phyloP scores from a whole-genome alignment of 768 basidiomycete genomes.

The Heimioporus sp. region DNA sequence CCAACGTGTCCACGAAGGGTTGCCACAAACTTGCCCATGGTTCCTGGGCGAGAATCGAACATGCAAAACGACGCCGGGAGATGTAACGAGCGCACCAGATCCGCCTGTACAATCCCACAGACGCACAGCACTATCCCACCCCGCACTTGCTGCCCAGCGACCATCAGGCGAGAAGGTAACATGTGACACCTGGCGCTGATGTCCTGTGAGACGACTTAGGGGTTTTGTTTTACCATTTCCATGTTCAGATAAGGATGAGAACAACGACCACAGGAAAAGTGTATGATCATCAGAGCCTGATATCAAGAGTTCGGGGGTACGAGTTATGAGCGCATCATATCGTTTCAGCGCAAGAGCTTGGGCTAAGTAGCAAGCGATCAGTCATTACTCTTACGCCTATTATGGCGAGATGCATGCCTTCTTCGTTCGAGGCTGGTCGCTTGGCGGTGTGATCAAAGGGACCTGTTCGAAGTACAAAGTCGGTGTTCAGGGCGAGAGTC shows the following conservation, averaged over 20 bases:
- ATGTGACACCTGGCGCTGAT: conserved; percentile 92
- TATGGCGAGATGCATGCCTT: conserved; percentile 52
- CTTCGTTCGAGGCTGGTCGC: conserved; percentile 73
- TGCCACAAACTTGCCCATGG: conserved; percentile 83
- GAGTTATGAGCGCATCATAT: conserved; percentile 67
- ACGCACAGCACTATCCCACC: conserved; percentile 88
- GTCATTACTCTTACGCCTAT: not conserved
- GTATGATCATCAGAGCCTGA: conserved; percentile 98
- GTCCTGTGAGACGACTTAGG: conserved; percentile 80
- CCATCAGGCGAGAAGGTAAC: conserved; percentile 96
- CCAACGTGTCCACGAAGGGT: conserved; percentile 91
- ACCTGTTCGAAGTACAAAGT: conserved; percentile 92
- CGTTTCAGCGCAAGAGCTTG: conserved; percentile 73
- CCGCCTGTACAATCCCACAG: conserved; percentile 76
- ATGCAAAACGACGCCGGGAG: not conserved
- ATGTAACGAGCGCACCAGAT: conserved; percentile 36
- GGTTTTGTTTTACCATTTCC: conserved; percentile 59
- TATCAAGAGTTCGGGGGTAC: conserved; percentile 77
- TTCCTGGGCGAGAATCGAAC: conserved; percentile 33
- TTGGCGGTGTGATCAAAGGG: conserved; percentile 90
- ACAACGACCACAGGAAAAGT: conserved; percentile 91
- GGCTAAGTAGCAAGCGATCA: conserved; percentile 42
- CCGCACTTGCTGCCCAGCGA: conserved; percentile 85
- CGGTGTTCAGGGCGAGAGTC: conserved; percentile 91
- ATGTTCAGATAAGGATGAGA: conserved; percentile 43